A percentile compares a stretch with the other conserved stretches of the same genome.
These are phyloP conservation scores for Xylariaceae sp. DNA, from an alignment of 2,329 filamentous ascomycete genomes.

Conservation along the genomic window DNA sequence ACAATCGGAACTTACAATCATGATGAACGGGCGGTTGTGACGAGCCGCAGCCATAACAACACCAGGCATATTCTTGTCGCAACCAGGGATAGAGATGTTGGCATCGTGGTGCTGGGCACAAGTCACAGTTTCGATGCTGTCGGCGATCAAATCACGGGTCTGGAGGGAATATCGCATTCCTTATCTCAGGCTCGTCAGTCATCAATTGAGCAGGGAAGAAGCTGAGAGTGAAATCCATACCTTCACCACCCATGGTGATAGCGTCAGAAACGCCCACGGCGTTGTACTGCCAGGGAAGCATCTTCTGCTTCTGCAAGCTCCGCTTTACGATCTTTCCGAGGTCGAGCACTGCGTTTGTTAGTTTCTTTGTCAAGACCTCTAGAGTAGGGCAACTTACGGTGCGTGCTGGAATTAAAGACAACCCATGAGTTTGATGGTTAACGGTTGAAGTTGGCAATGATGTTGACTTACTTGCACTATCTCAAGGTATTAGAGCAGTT, in stretches of 20 bases:
- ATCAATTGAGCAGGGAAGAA: neutral
- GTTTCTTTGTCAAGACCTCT: neutral
- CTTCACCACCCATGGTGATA: constrained; percentile 93
- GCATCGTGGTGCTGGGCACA: constrained; percentile 90
- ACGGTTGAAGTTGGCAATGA: neutral
- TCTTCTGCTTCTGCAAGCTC: constrained; percentile 71
- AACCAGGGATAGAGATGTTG: constrained; percentile 87
- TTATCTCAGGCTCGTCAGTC: constrained; percentile 32
- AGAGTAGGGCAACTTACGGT: constrained; percentile 25
- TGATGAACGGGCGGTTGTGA: constrained; percentile 86
- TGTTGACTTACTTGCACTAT: constrained; percentile 28
- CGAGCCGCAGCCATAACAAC: constrained; percentile 85
- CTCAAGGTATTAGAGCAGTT: too few relatives aligned
- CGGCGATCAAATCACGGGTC: constrained; percentile 85
- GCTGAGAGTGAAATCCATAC: constrained; percentile 36
- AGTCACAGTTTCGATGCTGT: constrained; percentile 89
- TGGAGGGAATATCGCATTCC: constrained; percentile 94
- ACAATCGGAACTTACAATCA: constrained; percentile 51
- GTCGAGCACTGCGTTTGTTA: constrained; percentile 61
- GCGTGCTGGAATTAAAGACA: constrained; percentile 23
- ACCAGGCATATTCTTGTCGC: constrained; percentile 97
- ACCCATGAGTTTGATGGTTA: constrained; percentile 4
- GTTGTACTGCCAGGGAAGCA: constrained; percentile 94
- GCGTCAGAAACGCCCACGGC: constrained; percentile 84
- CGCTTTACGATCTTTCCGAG: constrained; percentile 84